Evolutionary conservation across 345 rosid species (phyloP), one percentile per base, ranked within the genome.

Genomic region (Acer saccharum): DNA sequence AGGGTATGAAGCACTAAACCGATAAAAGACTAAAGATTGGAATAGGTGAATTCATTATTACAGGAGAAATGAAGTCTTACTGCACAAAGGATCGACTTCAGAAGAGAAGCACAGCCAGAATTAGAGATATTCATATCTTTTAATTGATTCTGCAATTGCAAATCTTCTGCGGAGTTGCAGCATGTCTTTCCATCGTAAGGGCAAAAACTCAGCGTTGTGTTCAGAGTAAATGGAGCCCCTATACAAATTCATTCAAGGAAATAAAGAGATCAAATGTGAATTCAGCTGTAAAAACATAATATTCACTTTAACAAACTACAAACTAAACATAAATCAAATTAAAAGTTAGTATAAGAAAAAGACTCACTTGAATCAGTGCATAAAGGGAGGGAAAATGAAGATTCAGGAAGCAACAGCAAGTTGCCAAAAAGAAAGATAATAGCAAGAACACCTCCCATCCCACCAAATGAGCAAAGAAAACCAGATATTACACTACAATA

Each of bases 81-180:
- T 32, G 99, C 86, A 65, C 99, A 96, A 75, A 96, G 90, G 73
- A 92, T 77, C 43, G 97, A 90, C 77, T 94, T 90, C 69, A 96
- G 76, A 72, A 89, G 85, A 32, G 94, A 86, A 27, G 89, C 85
- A 76, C 99, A 96, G 65, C 68, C 84, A 79, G 90, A 68, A 73
- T 87, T 81, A 25, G 98, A 90, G 77, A 94, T 86, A 68, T 90
- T 92, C 99, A 90, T 88, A 14, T 86, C 86, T 84, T 83, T 88
- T 81, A 86, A 91, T 71, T 87, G 95, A 81, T 86, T 92, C 84
- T 84, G 89, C 85, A 96, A 65, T 72, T 78, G 87, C n/a, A 81
- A 77, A 84, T 92, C 98, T 78, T 88, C 82, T 7, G 88, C 87
- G 69, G 95, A 76, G 87, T 87, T 83, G 92, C 99, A 96, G 82